Percentiles rank a stretch among this genome's conserved stretches.
Conservation (phyloP, 345 rosid species). For the Balakata baccata region DNA sequence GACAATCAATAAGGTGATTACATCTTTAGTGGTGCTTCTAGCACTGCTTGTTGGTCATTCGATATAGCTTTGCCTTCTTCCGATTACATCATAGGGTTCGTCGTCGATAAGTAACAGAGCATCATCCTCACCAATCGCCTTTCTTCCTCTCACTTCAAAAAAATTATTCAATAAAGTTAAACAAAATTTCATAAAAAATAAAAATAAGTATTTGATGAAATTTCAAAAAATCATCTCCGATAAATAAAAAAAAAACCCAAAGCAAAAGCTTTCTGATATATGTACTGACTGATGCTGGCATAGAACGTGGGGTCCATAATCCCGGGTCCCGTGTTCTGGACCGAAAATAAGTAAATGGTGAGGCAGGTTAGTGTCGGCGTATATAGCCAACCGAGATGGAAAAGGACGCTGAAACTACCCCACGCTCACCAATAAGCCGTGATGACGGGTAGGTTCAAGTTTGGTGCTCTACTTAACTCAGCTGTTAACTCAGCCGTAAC, state of each 20-base stretch:
- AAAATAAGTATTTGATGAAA: too few species aligned
- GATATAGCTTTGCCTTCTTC: slow-evolving; percentile 81
- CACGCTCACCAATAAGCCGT: slow-evolving; percentile 20
- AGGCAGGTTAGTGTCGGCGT: slow-evolving; percentile 30
- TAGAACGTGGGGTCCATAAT: neutral
- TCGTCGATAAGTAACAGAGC: slow-evolving; percentile 84
- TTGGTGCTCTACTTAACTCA: slow-evolving; percentile 10
- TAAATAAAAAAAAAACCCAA: too few species aligned
- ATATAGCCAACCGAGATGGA: slow-evolving; percentile 21
- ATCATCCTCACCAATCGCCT: slow-evolving; percentile 95
- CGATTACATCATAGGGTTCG: slow-evolving; percentile 79
- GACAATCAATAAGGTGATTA: slow-evolving; percentile 68
- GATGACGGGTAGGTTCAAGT: neutral
- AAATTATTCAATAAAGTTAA: too few species aligned
- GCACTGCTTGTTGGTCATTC: slow-evolving; percentile 83
- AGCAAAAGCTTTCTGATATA: too few species aligned
- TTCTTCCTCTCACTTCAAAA: too few species aligned
- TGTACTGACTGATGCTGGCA: too few species aligned
- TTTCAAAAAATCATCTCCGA: too few species aligned
- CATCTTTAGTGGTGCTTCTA: slow-evolving; percentile 82
- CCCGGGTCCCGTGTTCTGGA: neutral
- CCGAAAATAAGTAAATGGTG: neutral
- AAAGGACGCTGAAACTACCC: slow-evolving; percentile 17
- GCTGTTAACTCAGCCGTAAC: neutral
- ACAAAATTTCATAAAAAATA: too few species aligned